Evolutionary conservation across 441 rosid species (phyloP).

Genomic region (Geranium incanum): DNA sequence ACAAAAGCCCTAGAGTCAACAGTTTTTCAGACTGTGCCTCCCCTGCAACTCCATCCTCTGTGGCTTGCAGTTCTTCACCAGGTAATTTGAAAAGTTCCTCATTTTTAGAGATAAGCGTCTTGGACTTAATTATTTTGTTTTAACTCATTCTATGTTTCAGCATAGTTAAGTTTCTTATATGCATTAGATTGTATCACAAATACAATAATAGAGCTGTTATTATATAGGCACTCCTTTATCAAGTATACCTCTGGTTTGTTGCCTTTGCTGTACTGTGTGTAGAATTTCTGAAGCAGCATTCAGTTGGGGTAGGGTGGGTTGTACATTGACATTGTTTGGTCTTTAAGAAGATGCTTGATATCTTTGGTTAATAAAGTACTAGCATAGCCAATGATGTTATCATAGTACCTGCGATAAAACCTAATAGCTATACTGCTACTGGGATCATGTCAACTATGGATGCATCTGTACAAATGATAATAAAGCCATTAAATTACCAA

Average conservation of each 20-base stretch:
- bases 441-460: not conserved
- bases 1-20: constrained; percentile 58
- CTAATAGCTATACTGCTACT: not conserved
- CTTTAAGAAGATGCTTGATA: not conserved
- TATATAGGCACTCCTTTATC: not conserved
- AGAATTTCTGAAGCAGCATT: not conserved
- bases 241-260: not conserved
- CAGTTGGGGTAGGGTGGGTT: not conserved
- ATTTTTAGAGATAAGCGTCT: not conserved
- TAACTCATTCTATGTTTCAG: not conserved
- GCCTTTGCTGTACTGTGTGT: not conserved
- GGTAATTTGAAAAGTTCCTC: constrained; percentile 35
- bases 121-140: not conserved
- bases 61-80: constrained; percentile 83
- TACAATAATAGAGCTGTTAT: not conserved
- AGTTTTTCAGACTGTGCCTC: constrained; percentile 64
- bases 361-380: not conserved
- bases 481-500: not conserved
- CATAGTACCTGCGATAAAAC: not conserved
- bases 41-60: constrained; percentile 88
- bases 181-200: not conserved
- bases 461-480: not conserved
- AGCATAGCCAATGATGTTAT: not conserved
- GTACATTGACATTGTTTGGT: not conserved
- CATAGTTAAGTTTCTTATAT: not conserved